phyloP scores from a whole-genome alignment of 805 yeast species.

The Kregervanrija pseudodelftensis region DNA sequence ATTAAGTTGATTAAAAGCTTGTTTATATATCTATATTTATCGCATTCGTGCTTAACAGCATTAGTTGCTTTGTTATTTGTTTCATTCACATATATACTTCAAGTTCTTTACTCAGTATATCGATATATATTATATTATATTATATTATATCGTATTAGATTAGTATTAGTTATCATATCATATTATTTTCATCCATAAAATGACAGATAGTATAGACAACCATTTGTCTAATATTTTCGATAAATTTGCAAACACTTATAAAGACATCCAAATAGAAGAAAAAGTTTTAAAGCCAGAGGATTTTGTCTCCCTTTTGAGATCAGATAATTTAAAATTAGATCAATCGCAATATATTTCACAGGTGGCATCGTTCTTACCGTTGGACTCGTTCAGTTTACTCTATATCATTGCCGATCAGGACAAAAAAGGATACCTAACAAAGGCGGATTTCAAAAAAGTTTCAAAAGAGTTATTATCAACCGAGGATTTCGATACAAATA shows the following conservation, averaged over 20 bases:
- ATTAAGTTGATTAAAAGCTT: neutral
- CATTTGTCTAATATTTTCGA: conserved; percentile 31
- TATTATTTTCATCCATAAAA: too few relatives aligned
- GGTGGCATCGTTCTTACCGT: conserved; percentile 32
- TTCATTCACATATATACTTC: too few relatives aligned
- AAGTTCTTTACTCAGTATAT: too few relatives aligned
- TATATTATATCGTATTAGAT: too few relatives aligned
- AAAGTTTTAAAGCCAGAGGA: conserved; percentile 32
- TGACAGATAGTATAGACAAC: too few relatives aligned
- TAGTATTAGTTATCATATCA: too few relatives aligned
- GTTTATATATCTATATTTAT: too few relatives aligned
- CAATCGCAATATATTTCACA: conserved; percentile 14
- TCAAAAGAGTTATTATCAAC: conserved; percentile 42
- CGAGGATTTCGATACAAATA: conserved; percentile 37
- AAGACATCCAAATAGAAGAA: conserved; percentile 23
- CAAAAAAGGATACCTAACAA: conserved; percentile 48
- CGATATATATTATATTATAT: too few relatives aligned
- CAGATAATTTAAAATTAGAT: conserved; percentile 27
- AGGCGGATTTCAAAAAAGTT: conserved; percentile 67
- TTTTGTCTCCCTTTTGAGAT: conserved; percentile 35
- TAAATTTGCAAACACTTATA: conserved; percentile 32
- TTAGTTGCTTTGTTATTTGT: too few relatives aligned
- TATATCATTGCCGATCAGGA: conserved; percentile 75
- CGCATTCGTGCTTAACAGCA: too few relatives aligned
- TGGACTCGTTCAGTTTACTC: conserved; percentile 60